phyloP scores from a whole-genome alignment of 495 filamentous ascomycete species.

The Cercophora scortea region DNA sequence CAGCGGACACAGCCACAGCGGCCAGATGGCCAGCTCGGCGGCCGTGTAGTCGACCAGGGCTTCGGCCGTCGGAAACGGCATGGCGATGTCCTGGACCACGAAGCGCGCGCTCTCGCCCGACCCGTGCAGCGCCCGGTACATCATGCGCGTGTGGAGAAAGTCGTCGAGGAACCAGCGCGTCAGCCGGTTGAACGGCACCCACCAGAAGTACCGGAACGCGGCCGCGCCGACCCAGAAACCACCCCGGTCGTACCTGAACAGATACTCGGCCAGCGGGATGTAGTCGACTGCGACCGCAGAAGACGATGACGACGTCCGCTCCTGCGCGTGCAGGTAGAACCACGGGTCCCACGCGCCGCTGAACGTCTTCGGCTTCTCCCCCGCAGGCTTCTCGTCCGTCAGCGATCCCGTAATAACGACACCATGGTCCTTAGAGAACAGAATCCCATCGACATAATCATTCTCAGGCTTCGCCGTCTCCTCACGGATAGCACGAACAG shows the following conservation, averaged over 20 bases:
- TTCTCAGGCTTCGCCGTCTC: conserved; percentile 19
- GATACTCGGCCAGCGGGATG: conserved; percentile 46
- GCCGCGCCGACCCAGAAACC: conserved; percentile 52
- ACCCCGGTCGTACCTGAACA: conserved; percentile 53
- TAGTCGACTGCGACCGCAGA: conserved; percentile 22
- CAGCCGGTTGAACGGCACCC: conserved; percentile 46
- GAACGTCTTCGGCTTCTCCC: conserved; percentile 30
- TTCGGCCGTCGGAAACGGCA: conserved; percentile 43
- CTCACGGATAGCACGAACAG: conserved; percentile 24
- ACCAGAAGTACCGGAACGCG: conserved; percentile 46
- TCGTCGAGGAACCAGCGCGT: conserved; percentile 53
- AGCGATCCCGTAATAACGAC: conserved; percentile 46
- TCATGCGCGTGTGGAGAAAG: conserved; percentile 57
- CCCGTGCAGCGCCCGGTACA: conserved; percentile 53
- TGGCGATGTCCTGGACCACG: conserved; percentile 50
- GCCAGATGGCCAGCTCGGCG: conserved; percentile 43
- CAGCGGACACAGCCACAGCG: conserved; percentile 54
- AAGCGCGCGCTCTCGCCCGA: conserved; percentile 45
- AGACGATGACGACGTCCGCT: conserved; percentile 12
- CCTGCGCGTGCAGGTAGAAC: conserved; percentile 45
- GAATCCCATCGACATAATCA: conserved; percentile 40
- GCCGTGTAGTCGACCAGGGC: conserved; percentile 46
- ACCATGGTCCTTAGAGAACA: conserved; percentile 44
- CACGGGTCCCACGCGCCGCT: conserved; percentile 42
- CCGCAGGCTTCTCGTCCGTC: conserved; percentile 29